These are phyloP conservation scores for Kwoniella europaea DNA, from an alignment of 768 basidiomycete genomes.

Conservation along the genomic window DNA sequence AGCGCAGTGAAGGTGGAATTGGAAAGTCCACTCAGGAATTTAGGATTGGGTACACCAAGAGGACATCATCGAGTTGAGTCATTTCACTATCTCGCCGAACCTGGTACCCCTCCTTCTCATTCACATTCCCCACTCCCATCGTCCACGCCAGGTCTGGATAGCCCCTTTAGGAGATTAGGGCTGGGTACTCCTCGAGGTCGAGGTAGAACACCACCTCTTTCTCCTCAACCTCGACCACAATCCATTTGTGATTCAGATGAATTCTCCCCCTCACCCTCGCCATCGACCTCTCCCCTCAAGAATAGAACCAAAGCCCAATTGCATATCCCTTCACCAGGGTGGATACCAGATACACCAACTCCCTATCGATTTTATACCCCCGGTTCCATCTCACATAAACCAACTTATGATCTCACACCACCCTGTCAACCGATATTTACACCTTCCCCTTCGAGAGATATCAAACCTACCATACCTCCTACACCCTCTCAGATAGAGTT, in stretches of 20 bases:
- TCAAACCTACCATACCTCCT: neutral
- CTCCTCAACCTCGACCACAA: slow-evolving; percentile 1
- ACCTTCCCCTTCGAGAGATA: neutral
- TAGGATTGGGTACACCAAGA: slow-evolving; percentile 2
- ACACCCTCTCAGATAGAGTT: neutral
- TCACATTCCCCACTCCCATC: neutral
- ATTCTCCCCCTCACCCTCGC: neutral
- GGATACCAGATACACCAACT: slow-evolving; percentile 22
- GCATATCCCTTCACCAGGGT: slow-evolving; percentile 11
- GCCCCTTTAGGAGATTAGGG: slow-evolving; percentile 13
- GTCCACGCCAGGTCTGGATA: slow-evolving; percentile 1
- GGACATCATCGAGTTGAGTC: neutral
- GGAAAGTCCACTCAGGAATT: slow-evolving; percentile 2
- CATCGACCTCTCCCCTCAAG: neutral
- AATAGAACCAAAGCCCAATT: neutral
- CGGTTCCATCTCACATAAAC: neutral
- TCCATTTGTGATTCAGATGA: neutral
- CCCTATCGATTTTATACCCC: slow-evolving; percentile 13
- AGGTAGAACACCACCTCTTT: neutral
- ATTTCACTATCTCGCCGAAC: neutral
- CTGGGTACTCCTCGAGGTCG: slow-evolving; percentile 1
- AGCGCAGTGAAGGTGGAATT: neutral
- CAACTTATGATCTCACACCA: neutral
- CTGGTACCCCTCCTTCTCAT: neutral
- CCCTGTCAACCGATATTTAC: slow-evolving; percentile 1